A percentile compares a stretch with the other conserved stretches of the same genome.
Evolutionary conservation across 1,139 yeast species (phyloP).

Genomic region (Meyerozyma smithsonii): DNA sequence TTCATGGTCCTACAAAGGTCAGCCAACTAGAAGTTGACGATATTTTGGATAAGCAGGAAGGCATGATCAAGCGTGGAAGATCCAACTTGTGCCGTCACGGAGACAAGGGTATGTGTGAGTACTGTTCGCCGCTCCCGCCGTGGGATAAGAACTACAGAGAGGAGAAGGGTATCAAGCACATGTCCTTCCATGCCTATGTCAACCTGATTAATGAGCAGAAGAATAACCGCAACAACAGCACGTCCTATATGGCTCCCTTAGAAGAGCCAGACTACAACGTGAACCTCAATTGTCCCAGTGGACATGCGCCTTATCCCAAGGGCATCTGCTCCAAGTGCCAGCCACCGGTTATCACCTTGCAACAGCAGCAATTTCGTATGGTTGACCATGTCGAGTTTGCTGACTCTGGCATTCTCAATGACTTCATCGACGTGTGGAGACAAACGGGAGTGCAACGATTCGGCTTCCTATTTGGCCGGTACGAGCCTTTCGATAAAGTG

Average conservation of each 20-base stretch:
- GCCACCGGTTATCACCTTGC: slow-evolving; percentile 90
- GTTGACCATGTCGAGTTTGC: slow-evolving; percentile 96
- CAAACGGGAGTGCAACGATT: slow-evolving; percentile 79
- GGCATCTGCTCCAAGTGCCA: slow-evolving; percentile 98
- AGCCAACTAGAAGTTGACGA: slow-evolving; percentile 61
- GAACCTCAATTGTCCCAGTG: slow-evolving; percentile 60
- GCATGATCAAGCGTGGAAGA: slow-evolving; percentile 63
- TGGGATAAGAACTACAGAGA: slow-evolving; percentile 80
- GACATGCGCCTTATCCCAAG: slow-evolving; percentile 89
- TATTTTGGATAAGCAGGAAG: slow-evolving; percentile 60
- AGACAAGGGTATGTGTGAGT: slow-evolving; percentile 95
- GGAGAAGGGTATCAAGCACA: slow-evolving; percentile 78
- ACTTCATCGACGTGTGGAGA: slow-evolving; percentile 91
- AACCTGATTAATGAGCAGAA: slow-evolving; percentile 67
- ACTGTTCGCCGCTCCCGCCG: slow-evolving; percentile 93
- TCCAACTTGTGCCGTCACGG: slow-evolving; percentile 80
- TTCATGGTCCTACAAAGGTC: slow-evolving; percentile 17
- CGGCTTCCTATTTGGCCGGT: slow-evolving; percentile 80
- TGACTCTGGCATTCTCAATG: slow-evolving; percentile 64
- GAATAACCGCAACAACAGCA: slow-evolving; percentile 55
- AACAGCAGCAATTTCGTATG: slow-evolving; percentile 88
- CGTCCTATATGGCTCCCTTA: slow-evolving; percentile 73
- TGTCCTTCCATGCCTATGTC: slow-evolving; percentile 80
- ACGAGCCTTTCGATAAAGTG: slow-evolving; percentile 70
- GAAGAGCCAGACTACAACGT: slow-evolving; percentile 68